Conservation (phyloP, 1,284 basidiomycete genomes). For the Lentinula novae-zelandiae region DNA sequence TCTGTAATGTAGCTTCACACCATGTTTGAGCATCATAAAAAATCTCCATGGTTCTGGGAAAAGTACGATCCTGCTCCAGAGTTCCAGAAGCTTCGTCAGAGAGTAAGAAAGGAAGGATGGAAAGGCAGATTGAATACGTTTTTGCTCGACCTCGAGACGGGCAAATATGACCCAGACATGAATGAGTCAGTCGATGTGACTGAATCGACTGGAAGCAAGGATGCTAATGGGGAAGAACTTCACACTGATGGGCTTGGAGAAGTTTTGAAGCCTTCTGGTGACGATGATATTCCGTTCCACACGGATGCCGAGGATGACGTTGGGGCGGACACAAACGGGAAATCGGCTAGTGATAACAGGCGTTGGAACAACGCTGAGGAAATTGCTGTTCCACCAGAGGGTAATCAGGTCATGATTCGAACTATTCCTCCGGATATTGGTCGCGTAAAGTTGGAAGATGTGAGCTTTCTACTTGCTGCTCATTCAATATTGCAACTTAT, state of each 20-base stretch:
- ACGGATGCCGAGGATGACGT: conserved; percentile 69
- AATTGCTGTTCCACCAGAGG: conserved; percentile 71
- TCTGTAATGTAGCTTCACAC: conserved; percentile 74
- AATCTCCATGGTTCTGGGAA: conserved; percentile 92
- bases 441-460: conserved; percentile 83
- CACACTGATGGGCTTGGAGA: conserved; percentile 33
- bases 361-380: conserved; percentile 64
- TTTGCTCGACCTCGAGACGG: conserved; percentile 73
- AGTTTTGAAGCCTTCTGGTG: conserved; percentile 41
- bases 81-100: conserved; percentile 61
- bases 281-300: conserved; percentile 66
- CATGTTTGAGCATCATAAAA: conserved; percentile 88
- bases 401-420: conserved; percentile 90
- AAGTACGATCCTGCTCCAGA: conserved; percentile 82
- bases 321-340: conserved; percentile 56
- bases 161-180: conserved; percentile 76
- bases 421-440: conserved; percentile 91
- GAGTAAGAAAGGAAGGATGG: conserved; percentile 81
- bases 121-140: conserved; percentile 70
- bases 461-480: conserved; percentile 28
- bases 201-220: conserved; percentile 48
- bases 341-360: conserved; percentile 39
- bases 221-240: conserved; percentile 30
- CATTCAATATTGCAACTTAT: conserved; percentile 2
- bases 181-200: conserved; percentile 45